Conservation (phyloP, 1,139 yeast genomes). For the Blastobotrys aristatus region DNA sequence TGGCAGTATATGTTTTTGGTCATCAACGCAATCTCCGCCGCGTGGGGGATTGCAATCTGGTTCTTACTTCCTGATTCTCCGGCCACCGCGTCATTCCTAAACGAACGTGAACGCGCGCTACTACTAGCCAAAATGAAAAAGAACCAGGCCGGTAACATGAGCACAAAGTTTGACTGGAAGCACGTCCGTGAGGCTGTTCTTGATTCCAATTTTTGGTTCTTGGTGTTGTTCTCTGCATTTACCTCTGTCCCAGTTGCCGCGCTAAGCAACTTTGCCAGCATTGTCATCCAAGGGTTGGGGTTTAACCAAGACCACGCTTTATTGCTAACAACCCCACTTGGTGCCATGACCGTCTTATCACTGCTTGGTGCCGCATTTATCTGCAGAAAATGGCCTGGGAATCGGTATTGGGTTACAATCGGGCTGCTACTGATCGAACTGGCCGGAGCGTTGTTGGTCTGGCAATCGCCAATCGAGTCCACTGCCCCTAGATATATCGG, state of each 20-base stretch:
- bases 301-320: slow-evolving; percentile 38
- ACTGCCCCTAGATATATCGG: slow-evolving; percentile 16
- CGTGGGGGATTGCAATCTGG: slow-evolving; percentile 46
- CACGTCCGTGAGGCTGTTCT: slow-evolving; percentile 37
- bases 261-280: slow-evolving; percentile 19
- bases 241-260: slow-evolving; percentile 24
- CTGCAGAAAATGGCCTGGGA: slow-evolving; percentile 8
- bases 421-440: slow-evolving; percentile 11
- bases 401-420: slow-evolving; percentile 12
- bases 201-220: slow-evolving; percentile 32
- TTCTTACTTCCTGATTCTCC: slow-evolving; percentile 49
- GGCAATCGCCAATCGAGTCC: slow-evolving; percentile 13
- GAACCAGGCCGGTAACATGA: slow-evolving; percentile 33
- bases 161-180: slow-evolving; percentile 42
- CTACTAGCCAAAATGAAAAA: slow-evolving; percentile 12
- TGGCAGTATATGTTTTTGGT: slow-evolving; percentile 18
- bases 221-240: slow-evolving; percentile 24
- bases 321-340: slow-evolving; percentile 37
- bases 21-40: slow-evolving; percentile 10
- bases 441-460: slow-evolving; percentile 15
- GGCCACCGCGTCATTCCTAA: slow-evolving; percentile 46
- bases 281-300: slow-evolving; percentile 30
- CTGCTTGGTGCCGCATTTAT: slow-evolving; percentile 9
- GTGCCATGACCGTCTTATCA: slow-evolving; percentile 23
- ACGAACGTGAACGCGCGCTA: slow-evolving; percentile 26